Conservation (phyloP, 306 rosid species). For the Begonia fuchsioides region DNA sequence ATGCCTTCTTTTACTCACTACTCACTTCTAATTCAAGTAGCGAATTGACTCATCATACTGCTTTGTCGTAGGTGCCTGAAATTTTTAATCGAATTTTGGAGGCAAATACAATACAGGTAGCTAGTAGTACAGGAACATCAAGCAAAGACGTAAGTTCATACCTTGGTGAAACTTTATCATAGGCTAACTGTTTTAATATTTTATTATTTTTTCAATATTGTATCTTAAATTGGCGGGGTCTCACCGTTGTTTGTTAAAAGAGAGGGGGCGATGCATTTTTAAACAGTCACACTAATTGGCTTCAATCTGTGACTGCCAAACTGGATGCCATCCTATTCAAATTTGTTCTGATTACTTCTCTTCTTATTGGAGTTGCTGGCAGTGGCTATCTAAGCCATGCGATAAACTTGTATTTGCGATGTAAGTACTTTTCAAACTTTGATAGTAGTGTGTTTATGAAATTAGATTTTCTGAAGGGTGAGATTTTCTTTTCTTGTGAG, state of each 20-base stretch:
- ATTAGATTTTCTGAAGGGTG: too few species aligned
- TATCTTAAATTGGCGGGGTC: conserved; percentile 39
- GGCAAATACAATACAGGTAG: conserved; percentile 63
- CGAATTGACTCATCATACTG: conserved; percentile 6
- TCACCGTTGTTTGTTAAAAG: conserved; percentile 53
- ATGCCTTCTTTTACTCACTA: conserved; percentile 3
- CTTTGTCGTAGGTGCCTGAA: conserved; percentile 61
- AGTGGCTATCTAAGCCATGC: conserved; percentile 98
- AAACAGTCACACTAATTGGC: conserved; percentile 76
- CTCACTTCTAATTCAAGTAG: neutral
- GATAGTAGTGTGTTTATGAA: neutral
- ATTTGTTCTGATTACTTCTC: conserved; percentile 82
- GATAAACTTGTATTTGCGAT: conserved; percentile 85
- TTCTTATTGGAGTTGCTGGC: conserved; percentile 86
- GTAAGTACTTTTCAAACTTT: conserved; percentile 31
- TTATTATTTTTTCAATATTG: too few species aligned
- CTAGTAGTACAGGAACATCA: conserved; percentile 74
- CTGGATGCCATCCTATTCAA: conserved; percentile 73
- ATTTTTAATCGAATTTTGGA: conserved; percentile 74
- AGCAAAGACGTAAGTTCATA: conserved; percentile 81
- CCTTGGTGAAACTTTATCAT: neutral
- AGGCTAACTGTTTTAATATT: neutral
- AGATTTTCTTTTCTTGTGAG: too few species aligned
- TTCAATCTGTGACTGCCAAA: conserved; percentile 64
- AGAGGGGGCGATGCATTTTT: conserved; percentile 76